phyloP scores from a whole-genome alignment of 345 rosid species.

The Citrus trifoliata region DNA sequence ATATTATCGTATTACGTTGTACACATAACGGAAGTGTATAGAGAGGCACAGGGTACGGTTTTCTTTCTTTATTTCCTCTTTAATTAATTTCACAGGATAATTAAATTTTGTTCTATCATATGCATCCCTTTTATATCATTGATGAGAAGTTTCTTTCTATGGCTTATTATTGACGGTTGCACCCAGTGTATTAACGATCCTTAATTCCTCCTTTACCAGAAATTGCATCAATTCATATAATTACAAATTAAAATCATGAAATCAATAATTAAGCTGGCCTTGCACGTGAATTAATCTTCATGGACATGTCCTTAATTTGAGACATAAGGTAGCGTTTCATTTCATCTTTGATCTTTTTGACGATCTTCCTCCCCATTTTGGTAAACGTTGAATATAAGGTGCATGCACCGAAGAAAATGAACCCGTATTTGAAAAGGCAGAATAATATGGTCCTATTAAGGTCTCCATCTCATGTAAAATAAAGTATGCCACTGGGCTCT shows the following conservation, averaged over 20 bases:
- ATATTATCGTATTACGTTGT: background rate
- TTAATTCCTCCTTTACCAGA: background rate
- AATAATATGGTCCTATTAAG: background rate
- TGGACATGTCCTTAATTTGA: too few relatives aligned
- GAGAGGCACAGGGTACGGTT: background rate
- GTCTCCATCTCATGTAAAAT: background rate
- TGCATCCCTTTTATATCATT: constrained; percentile 5
- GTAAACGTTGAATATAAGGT: background rate
- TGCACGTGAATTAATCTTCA: too few relatives aligned
- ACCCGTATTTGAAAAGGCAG: background rate
- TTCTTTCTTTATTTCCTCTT: background rate
- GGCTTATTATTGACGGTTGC: background rate
- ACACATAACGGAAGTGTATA: constrained; percentile 1
- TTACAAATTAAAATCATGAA: too few relatives aligned
- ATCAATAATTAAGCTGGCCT: too few relatives aligned
- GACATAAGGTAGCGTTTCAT: background rate
- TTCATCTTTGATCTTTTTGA: background rate
- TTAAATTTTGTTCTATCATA: background rate
- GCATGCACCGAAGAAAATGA: background rate
- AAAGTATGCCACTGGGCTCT: background rate
- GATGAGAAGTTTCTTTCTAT: background rate
- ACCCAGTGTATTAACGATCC: too few relatives aligned
- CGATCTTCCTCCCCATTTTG: background rate
- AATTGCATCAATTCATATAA: background rate
- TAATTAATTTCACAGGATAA: background rate